Conservation (phyloP, 306 rosid species). For the Rosa rugosa region DNA sequence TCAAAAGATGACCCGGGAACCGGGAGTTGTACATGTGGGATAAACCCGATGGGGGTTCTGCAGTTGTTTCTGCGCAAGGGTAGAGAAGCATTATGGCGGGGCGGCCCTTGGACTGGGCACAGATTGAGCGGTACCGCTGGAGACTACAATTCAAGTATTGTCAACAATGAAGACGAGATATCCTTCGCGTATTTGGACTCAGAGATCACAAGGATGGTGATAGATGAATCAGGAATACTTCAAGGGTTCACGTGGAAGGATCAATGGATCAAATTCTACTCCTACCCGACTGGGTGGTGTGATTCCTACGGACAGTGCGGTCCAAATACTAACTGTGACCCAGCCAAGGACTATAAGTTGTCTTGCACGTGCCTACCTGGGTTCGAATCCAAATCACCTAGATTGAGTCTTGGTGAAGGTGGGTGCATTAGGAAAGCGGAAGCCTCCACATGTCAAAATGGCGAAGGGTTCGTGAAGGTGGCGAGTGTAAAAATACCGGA, state of each 20-base stretch:
- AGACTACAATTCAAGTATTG: constrained; percentile 2
- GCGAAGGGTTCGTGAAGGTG: too few species aligned
- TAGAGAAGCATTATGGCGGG: neutral
- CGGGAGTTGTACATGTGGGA: constrained; percentile 10
- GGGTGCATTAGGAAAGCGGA: constrained; percentile 37
- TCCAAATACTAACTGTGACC: constrained; percentile 41
- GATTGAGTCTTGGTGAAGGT: constrained; percentile 29
- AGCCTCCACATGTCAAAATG: too few species aligned
- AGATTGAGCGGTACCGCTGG: neutral
- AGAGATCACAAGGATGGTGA: neutral
- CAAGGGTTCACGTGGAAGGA: constrained; percentile 22
- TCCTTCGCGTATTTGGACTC: neutral
- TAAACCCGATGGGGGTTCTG: constrained; percentile 23
- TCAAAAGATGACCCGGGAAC: neutral
- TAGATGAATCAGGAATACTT: constrained; percentile 21
- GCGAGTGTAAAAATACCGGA: too few species aligned
- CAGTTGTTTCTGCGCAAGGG: constrained; percentile 22
- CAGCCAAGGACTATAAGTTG: constrained; percentile 4
- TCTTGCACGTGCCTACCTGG: constrained; percentile 56
- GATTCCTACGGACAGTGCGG: constrained; percentile 48
- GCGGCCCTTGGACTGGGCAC: constrained; percentile 6
- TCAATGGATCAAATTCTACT: constrained; percentile 30
- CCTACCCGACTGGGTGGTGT: constrained; percentile 31
- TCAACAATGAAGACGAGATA: neutral
- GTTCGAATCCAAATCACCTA: constrained; percentile 41